Percentiles rank a stretch among this genome's conserved stretches.
These are phyloP conservation scores for Elongisporangium undulatum DNA, from an alignment of 352 stramenopile genomes.

Conservation along the genomic window DNA sequence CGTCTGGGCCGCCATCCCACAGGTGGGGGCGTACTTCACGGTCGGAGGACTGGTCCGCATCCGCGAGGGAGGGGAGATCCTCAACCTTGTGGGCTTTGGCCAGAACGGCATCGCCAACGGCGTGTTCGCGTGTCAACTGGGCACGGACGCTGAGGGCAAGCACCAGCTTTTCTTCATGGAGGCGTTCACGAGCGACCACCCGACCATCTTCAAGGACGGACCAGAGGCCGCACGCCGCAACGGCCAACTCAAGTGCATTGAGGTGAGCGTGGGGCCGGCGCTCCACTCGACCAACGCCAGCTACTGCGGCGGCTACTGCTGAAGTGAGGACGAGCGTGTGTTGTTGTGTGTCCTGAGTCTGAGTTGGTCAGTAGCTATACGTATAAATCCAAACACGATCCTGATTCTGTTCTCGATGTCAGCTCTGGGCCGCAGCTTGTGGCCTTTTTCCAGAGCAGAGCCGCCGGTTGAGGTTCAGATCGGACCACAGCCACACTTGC, in stretches of 20 bases:
- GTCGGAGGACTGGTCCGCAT: conserved; percentile 42
- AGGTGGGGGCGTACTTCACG: conserved; percentile 41
- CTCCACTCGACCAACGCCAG: conserved; percentile 26
- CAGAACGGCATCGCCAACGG: conserved; percentile 40
- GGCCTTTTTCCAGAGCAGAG: too few relatives aligned
- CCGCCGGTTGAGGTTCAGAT: too few relatives aligned
- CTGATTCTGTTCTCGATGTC: too few relatives aligned
- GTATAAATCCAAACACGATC: too few relatives aligned
- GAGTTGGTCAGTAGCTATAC: too few relatives aligned
- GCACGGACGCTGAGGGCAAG: conserved; percentile 37
- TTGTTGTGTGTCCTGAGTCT: too few relatives aligned
- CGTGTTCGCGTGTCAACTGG: conserved; percentile 54
- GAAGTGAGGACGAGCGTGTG: too few relatives aligned
- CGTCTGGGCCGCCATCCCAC: too few relatives aligned
- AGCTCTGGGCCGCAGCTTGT: too few relatives aligned
- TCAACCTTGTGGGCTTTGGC: conserved; percentile 43
- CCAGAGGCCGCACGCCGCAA: conserved; percentile 35
- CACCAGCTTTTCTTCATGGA: conserved; percentile 56
- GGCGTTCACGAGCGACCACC: conserved; percentile 25
- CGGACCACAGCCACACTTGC: too few relatives aligned
- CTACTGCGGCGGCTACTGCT: too few relatives aligned
- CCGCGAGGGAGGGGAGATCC: conserved; percentile 44
- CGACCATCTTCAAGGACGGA: conserved; percentile 24
- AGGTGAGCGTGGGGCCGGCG: conserved; percentile 43
- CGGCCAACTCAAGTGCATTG: conserved; percentile 34